Evolutionary conservation across 192 early-diverging fungal species (phyloP), one percentile per base, ranked within the genome.

Genomic region (Chytriomyces sp.): DNA sequence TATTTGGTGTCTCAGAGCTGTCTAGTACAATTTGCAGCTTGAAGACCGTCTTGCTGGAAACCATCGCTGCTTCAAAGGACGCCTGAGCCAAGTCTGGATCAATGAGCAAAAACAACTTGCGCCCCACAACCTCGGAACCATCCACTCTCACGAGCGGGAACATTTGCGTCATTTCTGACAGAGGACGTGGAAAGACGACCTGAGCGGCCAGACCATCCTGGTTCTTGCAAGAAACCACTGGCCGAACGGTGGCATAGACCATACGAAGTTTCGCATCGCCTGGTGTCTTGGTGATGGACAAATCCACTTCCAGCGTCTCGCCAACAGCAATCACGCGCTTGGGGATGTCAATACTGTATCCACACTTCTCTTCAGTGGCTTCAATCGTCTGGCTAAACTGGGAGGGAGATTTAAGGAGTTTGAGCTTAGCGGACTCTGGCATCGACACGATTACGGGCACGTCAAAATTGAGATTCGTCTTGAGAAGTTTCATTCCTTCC

Each of bases 1-100:
- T 37, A 39, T 76, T 76, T 25, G 75, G 63, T 4, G 37, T 52
- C 40, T 70, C 68, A 8, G 26, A 34, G 25, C 26, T 38, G 17
- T 76, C 63, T 14, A 69, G 40, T 26, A 59, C n/a, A 38, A 76
- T 76, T 62, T 76, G 70, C n/a, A 76, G 59, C 39, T 31, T n/a
- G 37, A 71, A 71, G 40, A n/a, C 2, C 25, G 69, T 56, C 37
- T 71, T 71, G 22, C 59, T 32, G 7, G 34, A 37, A 59, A 76
- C 59, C 14, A 74, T 33, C 30, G 63, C 30, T 38, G 22, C 25
- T 33, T 74, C 73, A 19, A 56, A 56, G 5, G 73, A 57, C 7
- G 36, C 17, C 17, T 37, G 33, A 2, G 59, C 57, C 12, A 74
- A 10, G 22, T 28, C 33, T n/a, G 73, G 73, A 38, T 74, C 73